These are phyloP conservation scores for Coniella lustricola DNA, from an alignment of 2,329 filamentous ascomycete species.

Conservation along the genomic window DNA sequence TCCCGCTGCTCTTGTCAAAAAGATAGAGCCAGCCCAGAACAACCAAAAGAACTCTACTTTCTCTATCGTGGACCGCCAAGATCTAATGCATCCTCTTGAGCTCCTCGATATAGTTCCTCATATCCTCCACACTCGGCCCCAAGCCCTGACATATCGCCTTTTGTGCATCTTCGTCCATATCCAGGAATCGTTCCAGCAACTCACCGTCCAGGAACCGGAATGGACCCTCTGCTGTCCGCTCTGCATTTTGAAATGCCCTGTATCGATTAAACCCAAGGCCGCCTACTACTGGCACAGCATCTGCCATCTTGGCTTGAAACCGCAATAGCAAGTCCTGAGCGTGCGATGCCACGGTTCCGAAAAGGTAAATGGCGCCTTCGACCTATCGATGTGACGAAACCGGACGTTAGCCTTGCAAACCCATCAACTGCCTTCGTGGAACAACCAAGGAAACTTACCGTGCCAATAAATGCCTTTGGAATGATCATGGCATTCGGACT, in stretches of 20 bases:
- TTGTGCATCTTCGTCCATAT: slow-evolving; percentile 55
- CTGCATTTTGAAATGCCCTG: slow-evolving; percentile 71
- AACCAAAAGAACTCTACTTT: not conserved
- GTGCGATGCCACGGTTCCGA: slow-evolving; percentile 65
- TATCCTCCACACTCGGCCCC: slow-evolving; percentile 55
- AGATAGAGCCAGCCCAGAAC: not conserved
- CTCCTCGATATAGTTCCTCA: slow-evolving; percentile 56
- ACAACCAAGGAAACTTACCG: slow-evolving; percentile 49
- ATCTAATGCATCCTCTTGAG: slow-evolving; percentile 53
- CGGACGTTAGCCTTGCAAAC: slow-evolving; percentile 16
- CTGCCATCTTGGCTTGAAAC: slow-evolving; percentile 66
- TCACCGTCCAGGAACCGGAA: slow-evolving; percentile 90
- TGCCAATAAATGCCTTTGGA: slow-evolving; percentile 81
- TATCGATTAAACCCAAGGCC: slow-evolving; percentile 70
- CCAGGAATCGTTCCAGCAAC: slow-evolving; percentile 77
- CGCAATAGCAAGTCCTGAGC: slow-evolving; percentile 76
- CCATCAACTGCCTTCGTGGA: no score
- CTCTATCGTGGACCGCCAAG: no score
- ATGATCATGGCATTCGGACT: slow-evolving; percentile 60
- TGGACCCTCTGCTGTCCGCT: slow-evolving; percentile 65
- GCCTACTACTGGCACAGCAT: slow-evolving; percentile 61
- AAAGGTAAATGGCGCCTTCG: slow-evolving; percentile 87
- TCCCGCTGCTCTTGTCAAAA: no score
- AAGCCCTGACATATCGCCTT: slow-evolving; percentile 45
- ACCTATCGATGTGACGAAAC: slow-evolving; percentile 52